These are phyloP conservation scores for Talaromyces sp. DNA, from an alignment of 2,329 filamentous ascomycete species.

Conservation along the genomic window DNA sequence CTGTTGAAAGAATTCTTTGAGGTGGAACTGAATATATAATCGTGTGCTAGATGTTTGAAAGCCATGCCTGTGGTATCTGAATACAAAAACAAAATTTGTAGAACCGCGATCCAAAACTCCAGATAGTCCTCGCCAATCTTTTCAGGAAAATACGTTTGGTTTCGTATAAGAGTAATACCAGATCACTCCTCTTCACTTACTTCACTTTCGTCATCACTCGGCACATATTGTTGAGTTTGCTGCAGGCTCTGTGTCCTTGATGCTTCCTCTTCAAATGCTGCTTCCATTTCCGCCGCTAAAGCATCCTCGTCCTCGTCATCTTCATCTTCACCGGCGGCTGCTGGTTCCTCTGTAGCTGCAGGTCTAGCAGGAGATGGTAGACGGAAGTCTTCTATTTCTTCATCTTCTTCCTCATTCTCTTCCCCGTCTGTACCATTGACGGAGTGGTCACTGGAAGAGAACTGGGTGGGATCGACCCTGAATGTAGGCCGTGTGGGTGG, in stretches of 20 bases:
- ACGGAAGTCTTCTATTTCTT: constrained; percentile 35
- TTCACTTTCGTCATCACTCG: constrained; percentile 56
- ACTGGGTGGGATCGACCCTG: constrained; percentile 38
- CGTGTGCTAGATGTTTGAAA: neutral
- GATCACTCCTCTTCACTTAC: constrained; percentile 62
- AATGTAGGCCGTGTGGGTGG: constrained; percentile 36
- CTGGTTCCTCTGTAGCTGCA: neutral
- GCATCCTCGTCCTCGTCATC: constrained; percentile 43
- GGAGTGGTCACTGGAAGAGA: constrained; percentile 40
- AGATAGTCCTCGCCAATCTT: neutral
- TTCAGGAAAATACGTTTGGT: too few relatives aligned
- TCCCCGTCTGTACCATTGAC: constrained; percentile 30
- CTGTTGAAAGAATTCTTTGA: too few relatives aligned
- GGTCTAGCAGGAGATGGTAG: constrained; percentile 33
- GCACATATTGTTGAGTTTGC: constrained; percentile 27
- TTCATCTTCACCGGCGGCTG: constrained; percentile 6
- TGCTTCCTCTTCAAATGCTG: constrained; percentile 46
- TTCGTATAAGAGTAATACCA: neutral
- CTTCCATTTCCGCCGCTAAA: constrained; percentile 55
- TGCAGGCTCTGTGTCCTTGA: constrained; percentile 29
- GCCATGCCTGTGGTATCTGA: constrained; percentile 7
- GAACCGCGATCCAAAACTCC: constrained; percentile 1
- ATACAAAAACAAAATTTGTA: neutral
- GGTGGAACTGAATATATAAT: neutral
- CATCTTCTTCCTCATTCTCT: constrained; percentile 32